Percentiles rank a stretch among this genome's conserved stretches.
Conservation (phyloP, 225 moss, liverwort and hornwort genomes). For the Neckera pumila region DNA sequence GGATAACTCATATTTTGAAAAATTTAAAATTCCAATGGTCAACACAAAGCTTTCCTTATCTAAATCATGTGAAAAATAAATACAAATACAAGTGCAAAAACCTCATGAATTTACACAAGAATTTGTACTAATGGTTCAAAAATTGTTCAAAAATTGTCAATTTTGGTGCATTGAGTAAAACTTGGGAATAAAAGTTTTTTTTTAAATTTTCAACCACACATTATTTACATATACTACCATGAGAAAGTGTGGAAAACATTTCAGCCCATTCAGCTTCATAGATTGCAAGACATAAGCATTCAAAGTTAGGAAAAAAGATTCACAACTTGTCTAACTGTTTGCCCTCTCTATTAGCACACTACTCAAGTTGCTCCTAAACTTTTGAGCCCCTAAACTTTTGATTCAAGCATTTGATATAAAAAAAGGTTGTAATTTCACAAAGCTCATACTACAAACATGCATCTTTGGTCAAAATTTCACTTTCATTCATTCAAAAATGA, state of each 20-base stretch:
- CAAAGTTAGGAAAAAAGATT: background rate
- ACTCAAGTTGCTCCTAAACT: rapidly evolving
- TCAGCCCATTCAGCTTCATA: rapidly evolving
- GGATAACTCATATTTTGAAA: background rate
- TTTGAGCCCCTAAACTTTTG: background rate
- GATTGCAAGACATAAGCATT: background rate
- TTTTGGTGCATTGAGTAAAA: background rate
- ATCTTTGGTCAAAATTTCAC: background rate
- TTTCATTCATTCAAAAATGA: background rate
- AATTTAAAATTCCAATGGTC: background rate
- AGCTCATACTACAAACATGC: background rate
- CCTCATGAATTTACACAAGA: background rate
- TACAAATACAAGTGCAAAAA: background rate
- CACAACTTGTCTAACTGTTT: background rate
- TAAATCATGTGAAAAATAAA: background rate
- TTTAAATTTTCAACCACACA: background rate
- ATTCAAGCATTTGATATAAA: background rate
- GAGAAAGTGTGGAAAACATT: background rate
- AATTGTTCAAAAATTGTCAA: background rate
- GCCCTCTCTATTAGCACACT: background rate
- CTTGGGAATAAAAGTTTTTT: background rate
- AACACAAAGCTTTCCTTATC: background rate
- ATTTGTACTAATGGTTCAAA: background rate
- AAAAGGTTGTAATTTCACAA: background rate
- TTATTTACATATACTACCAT: background rate